Evolutionary conservation across 495 filamentous ascomycete species (phyloP).

Genomic region (Penicillium robsamsonii): DNA sequence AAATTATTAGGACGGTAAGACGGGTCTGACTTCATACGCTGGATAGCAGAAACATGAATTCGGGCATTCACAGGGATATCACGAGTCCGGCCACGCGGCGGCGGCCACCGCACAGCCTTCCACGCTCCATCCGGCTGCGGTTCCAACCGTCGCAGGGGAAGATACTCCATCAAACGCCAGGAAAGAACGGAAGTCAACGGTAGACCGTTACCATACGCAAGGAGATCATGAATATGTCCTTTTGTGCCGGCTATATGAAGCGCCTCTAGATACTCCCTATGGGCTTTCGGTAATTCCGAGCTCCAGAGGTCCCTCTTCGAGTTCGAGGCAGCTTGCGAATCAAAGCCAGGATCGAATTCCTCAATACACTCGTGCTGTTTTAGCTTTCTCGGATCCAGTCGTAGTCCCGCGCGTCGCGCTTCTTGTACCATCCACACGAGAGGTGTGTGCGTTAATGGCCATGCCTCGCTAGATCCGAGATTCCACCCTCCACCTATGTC

Average conservation of each 20-base stretch:
- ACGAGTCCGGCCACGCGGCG: slow-evolving; percentile 17
- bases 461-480: slow-evolving; percentile 40
- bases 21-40: slow-evolving; percentile 57
- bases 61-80: slow-evolving; percentile 20
- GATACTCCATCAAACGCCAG: slow-evolving; percentile 73
- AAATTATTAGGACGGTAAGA: slow-evolving; percentile 59
- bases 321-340: not conserved
- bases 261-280: not conserved
- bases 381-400: slow-evolving; percentile 60
- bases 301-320: not conserved
- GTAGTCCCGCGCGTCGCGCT: slow-evolving; percentile 62
- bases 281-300: not conserved
- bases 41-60: slow-evolving; percentile 52
- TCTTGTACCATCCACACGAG: slow-evolving; percentile 74
- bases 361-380: slow-evolving; percentile 52
- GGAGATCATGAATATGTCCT: slow-evolving; percentile 65
- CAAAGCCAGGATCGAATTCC: slow-evolving; percentile 5
- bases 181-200: slow-evolving; percentile 48
- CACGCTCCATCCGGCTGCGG: slow-evolving; percentile 41
- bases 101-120: slow-evolving; percentile 24
- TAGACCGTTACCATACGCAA: slow-evolving; percentile 58
- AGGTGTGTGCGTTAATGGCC: slow-evolving; percentile 60
- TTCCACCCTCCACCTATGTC: slow-evolving; percentile 44
- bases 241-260: slow-evolving; percentile 42
- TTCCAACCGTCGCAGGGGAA: slow-evolving; percentile 73